phyloP scores from a whole-genome alignment of 108 stramenopile species.

The Chaetoceros tenuissimus region DNA sequence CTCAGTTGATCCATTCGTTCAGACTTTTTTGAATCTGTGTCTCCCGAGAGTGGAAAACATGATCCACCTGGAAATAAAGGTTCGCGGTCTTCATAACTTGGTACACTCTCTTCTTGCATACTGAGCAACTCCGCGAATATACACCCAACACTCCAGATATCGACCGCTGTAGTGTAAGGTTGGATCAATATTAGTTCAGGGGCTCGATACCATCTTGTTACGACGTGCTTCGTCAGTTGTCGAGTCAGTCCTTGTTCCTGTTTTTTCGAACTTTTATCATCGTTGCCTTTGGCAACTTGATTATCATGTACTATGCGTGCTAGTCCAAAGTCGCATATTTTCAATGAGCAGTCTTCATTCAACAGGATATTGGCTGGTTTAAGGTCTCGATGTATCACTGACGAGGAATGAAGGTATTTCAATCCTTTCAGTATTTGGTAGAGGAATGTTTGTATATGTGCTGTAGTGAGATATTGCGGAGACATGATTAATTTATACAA shows the following conservation, averaged over 20 bases:
- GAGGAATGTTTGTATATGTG: constrained; percentile 96
- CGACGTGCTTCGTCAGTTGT: constrained; percentile 97
- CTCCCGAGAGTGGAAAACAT: constrained; percentile 91
- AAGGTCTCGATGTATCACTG: constrained; percentile 93
- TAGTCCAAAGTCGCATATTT: constrained; percentile 99
- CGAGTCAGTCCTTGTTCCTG: constrained; percentile 52
- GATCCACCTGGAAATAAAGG: constrained; percentile 96
- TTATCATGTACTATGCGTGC: constrained; percentile 79
- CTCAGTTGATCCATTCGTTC: constrained; percentile 92
- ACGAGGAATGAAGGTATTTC: constrained; percentile 87
- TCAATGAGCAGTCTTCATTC: constrained; percentile 95
- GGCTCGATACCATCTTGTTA: constrained; percentile 98
- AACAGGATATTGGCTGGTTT: constrained; percentile 87
- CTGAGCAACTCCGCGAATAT: constrained; percentile 83
- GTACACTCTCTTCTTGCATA: constrained; percentile 92
- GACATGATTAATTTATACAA: constrained; percentile 97
- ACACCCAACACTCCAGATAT: constrained; percentile 94
- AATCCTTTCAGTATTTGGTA: constrained; percentile 96
- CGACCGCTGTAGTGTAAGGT: constrained; percentile 93
- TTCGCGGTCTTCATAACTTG: constrained; percentile 78
- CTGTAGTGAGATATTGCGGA: constrained; percentile 94
- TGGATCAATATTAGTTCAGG: constrained; percentile 96
- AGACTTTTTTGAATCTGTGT: constrained; percentile 38
- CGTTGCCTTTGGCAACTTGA: constrained; percentile 5
- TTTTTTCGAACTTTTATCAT: too few relatives aligned